Base-by-base conservation (phyloP, 139 green algal species). In the Astrephomene gubernaculifera region DNA sequence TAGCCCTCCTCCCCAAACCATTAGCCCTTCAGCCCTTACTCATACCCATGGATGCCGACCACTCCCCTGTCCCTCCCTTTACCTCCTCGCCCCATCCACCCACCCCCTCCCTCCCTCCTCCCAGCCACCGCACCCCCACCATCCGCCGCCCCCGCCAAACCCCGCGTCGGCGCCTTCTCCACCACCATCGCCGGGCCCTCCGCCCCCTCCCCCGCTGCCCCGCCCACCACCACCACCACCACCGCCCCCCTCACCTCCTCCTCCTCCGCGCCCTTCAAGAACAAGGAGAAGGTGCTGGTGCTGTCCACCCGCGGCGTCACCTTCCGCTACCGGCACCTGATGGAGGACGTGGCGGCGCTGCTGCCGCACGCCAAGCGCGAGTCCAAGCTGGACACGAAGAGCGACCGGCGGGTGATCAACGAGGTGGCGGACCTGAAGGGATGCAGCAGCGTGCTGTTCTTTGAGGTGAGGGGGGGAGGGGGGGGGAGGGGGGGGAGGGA, bases 361-460 rank as follows among this genome's bases (percentile, higher is more conserved):
- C 87, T 99, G 38, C 97, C 98, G 1, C 96, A 99, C 90, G 86
- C 83, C 90, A 99, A 99, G 86, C 96, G 96, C 49, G 98, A 99
- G 82, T 79, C 90, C 35, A 99, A 99, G 89, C 90, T 99, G 33
- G 98, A 99, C 88, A 98, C 94, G 53, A 99, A 99, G 89, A 93
- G 86, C 39, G 94, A 98, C 74, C 90, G 93, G 22, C 87, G 85
- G 12, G 91, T 97, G 7, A 92, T 99, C 83, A 99, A 99, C 69
- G 98, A 99, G 87, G 93, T 87, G 60, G 45, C 76, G 0, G 43
- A 61, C 36, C 72, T 89, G 36, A 90, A 97, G 92, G 91, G 90
- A n/a, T 99, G 97, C 90, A 96, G 79, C 63, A 93, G 72, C 10
- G 95, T 94, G 25, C 73, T 99, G 72, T 99, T 98, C 87, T 99